Base-by-base conservation (phyloP, 805 yeast species). In the Diddensiella transvaalensis region DNA sequence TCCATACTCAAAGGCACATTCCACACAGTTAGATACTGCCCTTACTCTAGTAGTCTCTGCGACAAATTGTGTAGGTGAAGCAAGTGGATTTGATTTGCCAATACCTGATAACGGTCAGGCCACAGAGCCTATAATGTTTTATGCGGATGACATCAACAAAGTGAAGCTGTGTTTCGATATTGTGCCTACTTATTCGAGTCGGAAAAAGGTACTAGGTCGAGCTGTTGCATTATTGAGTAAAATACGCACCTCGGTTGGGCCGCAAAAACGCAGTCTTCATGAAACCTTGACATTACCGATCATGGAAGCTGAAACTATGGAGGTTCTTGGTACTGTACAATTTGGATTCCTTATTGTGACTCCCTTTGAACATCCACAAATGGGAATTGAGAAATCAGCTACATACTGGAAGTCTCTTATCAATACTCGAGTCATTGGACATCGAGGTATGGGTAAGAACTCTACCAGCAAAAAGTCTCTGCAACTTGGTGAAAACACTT, bases 401-500 rank as follows among this genome's bases (percentile, higher is more conserved):
- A 83, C 93, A 1, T 90, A 89, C 68, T 91, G 97, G 97, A 87
- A 85, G 60, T 87, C 93, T 11, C 71, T 88, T 47, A 89, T 86
- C 3, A 78, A 91, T 0, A 87, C 96, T 1, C 75, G 96, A 51
- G 96, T 91, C 22, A 91, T 91, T 67, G 98, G 98, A 1, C 98
- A 91, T 66, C 78, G 98, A 60, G 98, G 98, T 3, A 72, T 88
- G 54, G 98, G 98, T 56, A 90, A 89, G 71, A 91, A 91, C 67
- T 75, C 78, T 44, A 75, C 81, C 49, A 76, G 77, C 38, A 76
- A 83, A 41, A 82, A 79, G 53, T 85, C 96, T 2, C 74, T 91
- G 60, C 98, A 91, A 66, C 74, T 91, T 51, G 98, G 98, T 37
- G 98, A 91, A 61, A 91, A 91, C 64, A 91, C 98, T 0, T 85